Conservation (phyloP, 2,329 filamentous ascomycete genomes). For the Nectriaceae sp. region DNA sequence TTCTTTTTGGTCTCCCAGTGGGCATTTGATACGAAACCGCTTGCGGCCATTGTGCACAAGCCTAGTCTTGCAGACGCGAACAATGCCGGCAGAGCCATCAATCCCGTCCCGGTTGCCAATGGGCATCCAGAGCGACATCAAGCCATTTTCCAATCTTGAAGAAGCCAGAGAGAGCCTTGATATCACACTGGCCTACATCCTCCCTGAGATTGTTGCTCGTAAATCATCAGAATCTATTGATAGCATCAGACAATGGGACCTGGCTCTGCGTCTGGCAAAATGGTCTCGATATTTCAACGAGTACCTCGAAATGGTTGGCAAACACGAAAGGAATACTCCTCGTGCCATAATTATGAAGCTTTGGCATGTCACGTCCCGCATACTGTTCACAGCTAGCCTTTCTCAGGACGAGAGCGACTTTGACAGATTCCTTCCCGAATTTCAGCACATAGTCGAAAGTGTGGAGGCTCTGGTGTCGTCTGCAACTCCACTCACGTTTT, state of each 20-base stretch:
- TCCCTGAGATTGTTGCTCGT: conserved; percentile 8
- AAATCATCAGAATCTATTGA: not conserved
- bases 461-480: conserved; percentile 1
- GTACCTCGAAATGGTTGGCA: not conserved
- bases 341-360: conserved; percentile 11
- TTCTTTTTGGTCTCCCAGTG: conserved; percentile 16
- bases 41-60: conserved; percentile 13
- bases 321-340: conserved; percentile 3
- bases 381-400: conserved; percentile 7
- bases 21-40: conserved; percentile 13
- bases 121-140: not conserved
- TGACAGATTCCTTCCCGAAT: conserved; percentile 7
- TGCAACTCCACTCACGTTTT: not conserved
- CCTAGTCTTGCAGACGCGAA: conserved; percentile 13
- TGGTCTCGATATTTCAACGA: conserved; percentile 10
- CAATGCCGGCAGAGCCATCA: conserved; percentile 5
- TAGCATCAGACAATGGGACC: not conserved
- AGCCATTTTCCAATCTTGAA: conserved; percentile 8
- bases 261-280: conserved; percentile 1
- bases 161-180: conserved; percentile 14
- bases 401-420: conserved; percentile 5
- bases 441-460: conserved; percentile 9
- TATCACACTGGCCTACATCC: conserved; percentile 7
- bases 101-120: conserved; percentile 4
- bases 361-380: conserved; percentile 10